Percentiles rank a stretch among this genome's conserved stretches.
Evolutionary conservation across 768 basidiomycete species (phyloP).

Genomic region (Porpolomopsis calyptriformis): DNA sequence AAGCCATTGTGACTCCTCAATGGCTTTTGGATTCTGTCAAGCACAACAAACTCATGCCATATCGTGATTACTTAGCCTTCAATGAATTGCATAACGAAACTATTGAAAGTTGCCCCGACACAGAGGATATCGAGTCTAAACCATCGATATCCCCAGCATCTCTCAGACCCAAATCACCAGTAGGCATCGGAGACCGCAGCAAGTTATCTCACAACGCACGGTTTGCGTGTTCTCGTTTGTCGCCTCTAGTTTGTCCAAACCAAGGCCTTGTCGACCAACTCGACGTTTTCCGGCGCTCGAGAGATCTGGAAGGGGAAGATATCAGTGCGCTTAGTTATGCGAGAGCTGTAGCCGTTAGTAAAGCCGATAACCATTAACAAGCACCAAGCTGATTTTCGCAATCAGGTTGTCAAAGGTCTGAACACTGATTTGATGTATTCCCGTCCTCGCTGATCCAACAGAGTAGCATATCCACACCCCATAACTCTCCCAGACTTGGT

Average conservation of each 20-base stretch:
- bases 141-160: constrained; percentile 2
- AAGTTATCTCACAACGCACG: constrained; percentile 25
- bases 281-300: constrained; percentile 42
- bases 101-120: constrained; percentile 32
- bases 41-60: constrained; percentile 36
- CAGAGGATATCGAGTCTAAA: constrained; percentile 14
- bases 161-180: constrained; percentile 4
- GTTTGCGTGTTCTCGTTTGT: constrained; percentile 53
- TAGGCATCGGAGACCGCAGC: constrained; percentile 4
- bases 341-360: constrained; percentile 56
- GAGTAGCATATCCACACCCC: constrained; percentile 12
- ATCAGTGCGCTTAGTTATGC: constrained; percentile 64
- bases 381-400: constrained; percentile 4
- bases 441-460: constrained; percentile 27
- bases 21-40: constrained; percentile 57
- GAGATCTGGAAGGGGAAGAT: constrained; percentile 57
- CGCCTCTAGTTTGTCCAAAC: constrained; percentile 61
- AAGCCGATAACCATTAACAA: not conserved
- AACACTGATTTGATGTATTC: not conserved
- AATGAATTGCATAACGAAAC: constrained; percentile 39
- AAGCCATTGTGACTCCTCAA: constrained; percentile 56
- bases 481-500: not conserved
- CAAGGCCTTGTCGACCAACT: constrained; percentile 52
- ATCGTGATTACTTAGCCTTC: constrained; percentile 46
- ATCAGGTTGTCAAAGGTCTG: constrained; percentile 39